A percentile compares a stretch with the other conserved stretches of the same genome.
Conservation (phyloP, 2,329 filamentous ascomycete species). For the Penicillium sp. region DNA sequence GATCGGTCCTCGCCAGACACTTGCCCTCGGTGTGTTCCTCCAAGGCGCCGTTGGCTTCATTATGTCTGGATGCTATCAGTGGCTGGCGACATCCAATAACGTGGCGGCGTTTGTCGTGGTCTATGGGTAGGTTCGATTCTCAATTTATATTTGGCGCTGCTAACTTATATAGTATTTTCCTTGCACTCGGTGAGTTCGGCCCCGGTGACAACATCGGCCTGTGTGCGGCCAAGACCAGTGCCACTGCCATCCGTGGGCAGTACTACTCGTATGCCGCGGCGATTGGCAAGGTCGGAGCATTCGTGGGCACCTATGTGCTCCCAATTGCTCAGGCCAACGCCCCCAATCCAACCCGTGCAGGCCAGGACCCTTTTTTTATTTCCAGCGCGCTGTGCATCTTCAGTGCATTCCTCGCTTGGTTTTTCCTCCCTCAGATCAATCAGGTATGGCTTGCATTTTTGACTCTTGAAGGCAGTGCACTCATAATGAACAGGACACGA, state of each 20-base stretch:
- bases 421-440: conserved; percentile 68
- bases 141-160: not conserved
- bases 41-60: conserved; percentile 80
- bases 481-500: conserved; percentile 59
- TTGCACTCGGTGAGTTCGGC: conserved; percentile 71
- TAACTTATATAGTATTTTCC: conserved; percentile 53
- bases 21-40: conserved; percentile 62
- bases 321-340: conserved; percentile 60
- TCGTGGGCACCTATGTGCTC: conserved; percentile 79
- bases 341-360: conserved; percentile 52
- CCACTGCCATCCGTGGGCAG: conserved; percentile 78
- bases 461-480: not conserved
- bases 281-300: conserved; percentile 54
- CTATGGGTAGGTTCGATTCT: conserved; percentile 51
- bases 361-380: conserved; percentile 90
- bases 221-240: conserved; percentile 77
- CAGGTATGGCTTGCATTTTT: conserved; percentile 35
- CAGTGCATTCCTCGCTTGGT: conserved; percentile 59
- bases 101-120: conserved; percentile 72
- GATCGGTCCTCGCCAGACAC: conserved; percentile 69
- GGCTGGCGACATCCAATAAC: conserved; percentile 60
- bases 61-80: conserved; percentile 73
- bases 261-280: conserved; percentile 54
- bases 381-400: conserved; percentile 70
- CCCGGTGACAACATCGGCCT: conserved; percentile 90